Evolutionary conservation across 2,329 filamentous ascomycete species (phyloP), one percentile per base, ranked within the genome.

Genomic region (Sporothrix schenckii): DNA sequence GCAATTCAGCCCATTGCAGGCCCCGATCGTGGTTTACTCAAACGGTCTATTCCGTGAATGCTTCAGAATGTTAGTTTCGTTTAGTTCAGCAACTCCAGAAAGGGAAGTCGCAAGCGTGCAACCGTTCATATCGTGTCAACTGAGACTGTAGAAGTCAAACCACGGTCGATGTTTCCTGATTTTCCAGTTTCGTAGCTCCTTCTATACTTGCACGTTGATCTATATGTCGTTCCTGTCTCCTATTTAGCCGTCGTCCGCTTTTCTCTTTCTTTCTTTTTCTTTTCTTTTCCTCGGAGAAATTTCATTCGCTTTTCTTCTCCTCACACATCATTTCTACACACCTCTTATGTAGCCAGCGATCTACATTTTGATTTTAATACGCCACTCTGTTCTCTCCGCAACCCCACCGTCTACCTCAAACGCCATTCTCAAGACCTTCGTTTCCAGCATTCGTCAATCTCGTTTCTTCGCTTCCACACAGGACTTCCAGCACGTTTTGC

Each of bases 1-100:
- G 66, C 66, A 69, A 69, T 63, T 27, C 60, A 63, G 60, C 44
- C 60, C 34, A 30, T 47, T 19, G 41, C 41, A 14, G 39, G 58
- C 39, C 58, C 58, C 60, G 56, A 61, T 61, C 56, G 56, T 61
- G n/a, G 56, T 44, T 56, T 56, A 27, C 53, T 56, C 14, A 9
- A 19, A 10, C n/a, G 14, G 53, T 53, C 50, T 53, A 27, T 13
- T 27, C 21, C 13, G 11, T 53, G 21, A 13, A 16, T 30, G 14
- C 11, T 27, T 27, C 13, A 39, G 27, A 24, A 13, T 24, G n/a
- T 9, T 19, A 6, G 60, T 68, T 21, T 27, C 30, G 13, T 30
- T 56, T 56, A 4, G 50, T 53, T 34, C 9, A 9, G n/a, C 50
- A 53, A 53, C 50, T 44, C 41, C 11, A 41, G 49, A 9, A 47